Evolutionary conservation across 306 rosid species (phyloP).

Genomic region (Canavalia gladiata): DNA sequence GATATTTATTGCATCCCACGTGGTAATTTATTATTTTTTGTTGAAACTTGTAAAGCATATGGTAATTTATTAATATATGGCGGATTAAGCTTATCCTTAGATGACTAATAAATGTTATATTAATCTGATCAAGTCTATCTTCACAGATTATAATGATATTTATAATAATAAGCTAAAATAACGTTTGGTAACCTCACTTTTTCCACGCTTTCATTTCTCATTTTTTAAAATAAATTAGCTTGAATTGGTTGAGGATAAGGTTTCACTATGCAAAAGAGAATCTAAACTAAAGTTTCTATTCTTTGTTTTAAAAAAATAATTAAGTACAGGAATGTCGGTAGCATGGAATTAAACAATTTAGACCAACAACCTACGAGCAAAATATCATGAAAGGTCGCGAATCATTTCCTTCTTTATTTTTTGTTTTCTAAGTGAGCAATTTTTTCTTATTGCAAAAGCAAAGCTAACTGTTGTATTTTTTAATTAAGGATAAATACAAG

Average conservation of each 20-base stretch:
- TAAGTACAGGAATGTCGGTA: constrained; percentile 44
- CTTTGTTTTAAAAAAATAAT: not conserved
- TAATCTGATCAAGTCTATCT: constrained; percentile 35
- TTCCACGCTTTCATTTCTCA: constrained; percentile 16
- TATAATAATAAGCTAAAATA: constrained; percentile 4
- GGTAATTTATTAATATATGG: constrained; percentile 4
- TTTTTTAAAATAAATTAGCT: not conserved
- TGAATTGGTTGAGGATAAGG: constrained; percentile 46
- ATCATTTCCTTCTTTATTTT: not conserved
- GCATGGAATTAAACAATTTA: constrained; percentile 44
- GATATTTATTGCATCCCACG: constrained; percentile 27
- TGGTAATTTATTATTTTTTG: constrained; percentile 2
- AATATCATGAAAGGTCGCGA: constrained; percentile 17
- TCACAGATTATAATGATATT: constrained; percentile 12
- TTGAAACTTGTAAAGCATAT: constrained; percentile 28
- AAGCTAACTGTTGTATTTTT: not conserved
- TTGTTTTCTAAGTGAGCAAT: not conserved
- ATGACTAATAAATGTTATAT: constrained; percentile 1
- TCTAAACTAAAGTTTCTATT: constrained; percentile 28
- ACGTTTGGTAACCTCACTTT: not conserved
- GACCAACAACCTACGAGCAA: constrained; percentile 3
- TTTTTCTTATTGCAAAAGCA: not conserved
- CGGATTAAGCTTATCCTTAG: constrained; percentile 46
- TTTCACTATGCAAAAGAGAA: constrained; percentile 34
- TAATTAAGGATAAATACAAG: constrained; percentile 10